Evolutionary conservation across 192 early-diverging fungal species (phyloP), one percentile per base, ranked within the genome.

Genomic region (Dissophora ornata): DNA sequence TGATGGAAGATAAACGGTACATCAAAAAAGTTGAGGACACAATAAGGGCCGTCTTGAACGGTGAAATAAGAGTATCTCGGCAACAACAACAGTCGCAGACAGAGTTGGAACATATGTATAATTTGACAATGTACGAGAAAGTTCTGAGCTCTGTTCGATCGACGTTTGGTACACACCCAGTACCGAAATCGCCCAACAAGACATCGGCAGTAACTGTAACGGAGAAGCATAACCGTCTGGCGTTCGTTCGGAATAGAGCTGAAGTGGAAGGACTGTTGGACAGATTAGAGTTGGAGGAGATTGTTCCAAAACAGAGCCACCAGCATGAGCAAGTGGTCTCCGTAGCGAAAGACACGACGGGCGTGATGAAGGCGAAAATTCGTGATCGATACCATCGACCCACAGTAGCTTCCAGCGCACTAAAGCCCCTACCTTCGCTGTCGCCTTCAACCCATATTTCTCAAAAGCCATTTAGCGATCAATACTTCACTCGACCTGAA

Each of bases 91-190:
- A 8, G 32, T 41, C 6, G 29, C 36, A 19, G 8, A 22, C 40
- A 26, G 50, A 53, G 8, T n/a, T 75, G 18, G 63, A 75, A 8
- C 38, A 54, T 16, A 75, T 75, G 71, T 75, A 47, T 28, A 75
- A 59, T 21, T 50, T 66, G 3, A 47, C 15, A 29, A 75, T 66
- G 71, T 75, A 66, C 10, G 48, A 66, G n/a, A 50, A 45, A 16
- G 50, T 75, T 4, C 42, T 75, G 18, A 22, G 26, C 15, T 29
- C 49, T 2, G 33, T 49, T 8, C 71, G 71, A 8, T 34, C 36
- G n/a, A 73, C 52, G 0, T 49, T 45, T 28, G 55, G 46, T n/a
- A 40, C 67, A 26, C 3, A 38, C 13, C 26, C 9, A 19, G 24
- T 19, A 22, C 19, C 40, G 15, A 34, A 45, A 24, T 21, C 30